phyloP scores from a whole-genome alignment of 1,284 basidiomycete species.

The Dichomitus squalens region DNA sequence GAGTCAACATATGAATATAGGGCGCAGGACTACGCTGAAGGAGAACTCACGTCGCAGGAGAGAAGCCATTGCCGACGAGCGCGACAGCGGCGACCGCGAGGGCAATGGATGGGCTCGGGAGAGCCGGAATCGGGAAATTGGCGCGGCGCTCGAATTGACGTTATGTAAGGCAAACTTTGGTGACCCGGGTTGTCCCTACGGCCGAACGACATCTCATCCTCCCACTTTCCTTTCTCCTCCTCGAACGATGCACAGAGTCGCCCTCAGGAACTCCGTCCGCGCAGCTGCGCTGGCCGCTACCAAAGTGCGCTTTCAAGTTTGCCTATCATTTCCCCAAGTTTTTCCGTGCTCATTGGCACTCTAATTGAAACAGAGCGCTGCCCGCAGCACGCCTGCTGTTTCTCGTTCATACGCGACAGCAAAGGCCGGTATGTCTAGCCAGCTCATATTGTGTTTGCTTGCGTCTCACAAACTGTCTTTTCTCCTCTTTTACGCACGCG shows the following conservation, averaged over 20 bases:
- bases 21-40: not conserved
- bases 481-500: conserved; percentile 19
- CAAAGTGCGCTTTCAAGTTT: conserved; percentile 48
- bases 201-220: conserved; percentile 38
- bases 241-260: conserved; percentile 81
- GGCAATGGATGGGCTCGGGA: conserved; percentile 20
- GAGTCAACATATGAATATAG: conserved; percentile 9
- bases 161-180: conserved; percentile 34
- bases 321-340: conserved; percentile 24
- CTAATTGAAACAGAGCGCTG: conserved; percentile 46
- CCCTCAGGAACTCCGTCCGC: conserved; percentile 83
- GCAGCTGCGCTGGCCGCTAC: conserved; percentile 69
- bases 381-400: conserved; percentile 49
- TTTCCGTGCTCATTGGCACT: conserved; percentile 27
- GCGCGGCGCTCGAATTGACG: conserved; percentile 33
- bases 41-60: conserved; percentile 33
- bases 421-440: conserved; percentile 81
- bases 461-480: conserved; percentile 30
- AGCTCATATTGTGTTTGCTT: conserved; percentile 4
- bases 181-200: conserved; percentile 30
- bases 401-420: conserved; percentile 94
- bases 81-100: conserved; percentile 20
- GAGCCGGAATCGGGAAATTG: conserved; percentile 27
- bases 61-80: conserved; percentile 32
- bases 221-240: conserved; percentile 46